Conservation (phyloP, 371 early-diverging fungal genomes). For the Smittium culicis region DNA sequence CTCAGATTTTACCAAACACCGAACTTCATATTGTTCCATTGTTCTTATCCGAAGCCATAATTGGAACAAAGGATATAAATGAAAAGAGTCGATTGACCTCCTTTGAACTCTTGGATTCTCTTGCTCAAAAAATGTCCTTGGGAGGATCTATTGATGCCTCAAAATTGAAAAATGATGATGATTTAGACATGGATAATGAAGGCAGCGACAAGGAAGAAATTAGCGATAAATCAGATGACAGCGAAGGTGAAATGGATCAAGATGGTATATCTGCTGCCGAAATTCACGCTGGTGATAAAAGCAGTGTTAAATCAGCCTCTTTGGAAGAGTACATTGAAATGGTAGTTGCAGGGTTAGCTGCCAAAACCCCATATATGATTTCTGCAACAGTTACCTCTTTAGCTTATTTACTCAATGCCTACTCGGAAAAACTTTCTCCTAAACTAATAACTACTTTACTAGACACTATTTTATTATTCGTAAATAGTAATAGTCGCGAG, state of each 20-base stretch:
- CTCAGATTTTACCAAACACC: slow-evolving; percentile 36
- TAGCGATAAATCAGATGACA: slow-evolving; percentile 26
- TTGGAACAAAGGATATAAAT: slow-evolving; percentile 82
- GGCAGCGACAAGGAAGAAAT: slow-evolving; percentile 7
- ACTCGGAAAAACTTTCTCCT: slow-evolving; percentile 38
- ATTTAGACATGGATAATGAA: slow-evolving; percentile 13
- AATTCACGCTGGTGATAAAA: neutral
- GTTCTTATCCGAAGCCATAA: slow-evolving; percentile 75
- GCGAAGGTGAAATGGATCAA: slow-evolving; percentile 28
- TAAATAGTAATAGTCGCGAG: slow-evolving; percentile 69
- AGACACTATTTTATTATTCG: slow-evolving; percentile 55
- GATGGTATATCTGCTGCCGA: slow-evolving; percentile 28
- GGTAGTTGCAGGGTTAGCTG: slow-evolving; percentile 89
- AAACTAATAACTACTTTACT: slow-evolving; percentile 35
- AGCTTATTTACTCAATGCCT: slow-evolving; percentile 79
- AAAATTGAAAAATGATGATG: slow-evolving; percentile 35
- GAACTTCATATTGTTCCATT: slow-evolving; percentile 73
- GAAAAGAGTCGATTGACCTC: slow-evolving; percentile 74
- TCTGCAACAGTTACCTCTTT: slow-evolving; percentile 75
- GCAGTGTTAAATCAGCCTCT: slow-evolving; percentile 15
- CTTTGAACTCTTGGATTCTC: slow-evolving; percentile 67
- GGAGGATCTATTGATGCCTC: slow-evolving; percentile 52
- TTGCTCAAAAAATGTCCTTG: slow-evolving; percentile 76
- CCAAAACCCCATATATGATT: slow-evolving; percentile 81
- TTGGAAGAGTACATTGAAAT: slow-evolving; percentile 50